Percentiles rank a stretch among this genome's conserved stretches.
These are phyloP conservation scores for Nakataea oryzae DNA, from an alignment of 2,329 filamentous ascomycete genomes.

Conservation along the genomic window DNA sequence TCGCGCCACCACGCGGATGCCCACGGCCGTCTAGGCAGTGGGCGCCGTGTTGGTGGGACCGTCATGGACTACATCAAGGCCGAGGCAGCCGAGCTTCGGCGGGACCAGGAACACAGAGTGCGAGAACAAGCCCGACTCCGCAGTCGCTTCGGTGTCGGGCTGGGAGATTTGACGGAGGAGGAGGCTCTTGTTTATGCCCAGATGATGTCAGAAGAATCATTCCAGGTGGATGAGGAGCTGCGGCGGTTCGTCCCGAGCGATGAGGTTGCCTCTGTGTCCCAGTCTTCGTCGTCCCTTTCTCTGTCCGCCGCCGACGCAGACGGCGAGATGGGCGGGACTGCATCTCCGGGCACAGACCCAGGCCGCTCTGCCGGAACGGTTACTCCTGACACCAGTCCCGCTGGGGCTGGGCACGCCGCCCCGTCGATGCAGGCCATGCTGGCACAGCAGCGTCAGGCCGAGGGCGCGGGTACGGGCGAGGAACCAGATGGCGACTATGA, in stretches of 20 bases:
- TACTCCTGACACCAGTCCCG: constrained; percentile 44
- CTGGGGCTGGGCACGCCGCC: constrained; percentile 19
- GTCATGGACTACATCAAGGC: constrained; percentile 75
- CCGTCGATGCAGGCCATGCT: constrained; percentile 1
- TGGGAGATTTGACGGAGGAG: constrained; percentile 57
- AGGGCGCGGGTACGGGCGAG: constrained; percentile 19
- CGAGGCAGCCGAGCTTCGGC: constrained; percentile 72
- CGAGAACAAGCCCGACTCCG: constrained; percentile 63
- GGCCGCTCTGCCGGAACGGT: constrained; percentile 25
- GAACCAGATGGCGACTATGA: constrained; percentile 42
- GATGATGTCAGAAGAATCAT: constrained; percentile 54
- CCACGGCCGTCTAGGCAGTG: constrained; percentile 35
- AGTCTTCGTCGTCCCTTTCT: constrained; percentile 14
- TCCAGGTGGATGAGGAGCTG: constrained; percentile 44
- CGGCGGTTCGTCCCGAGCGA: constrained; percentile 30
- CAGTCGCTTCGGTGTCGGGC: constrained; percentile 73
- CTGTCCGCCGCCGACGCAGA: constrained; percentile 24
- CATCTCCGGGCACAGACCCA: neutral
- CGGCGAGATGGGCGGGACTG: constrained; percentile 17
- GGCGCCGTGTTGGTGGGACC: constrained; percentile 50
- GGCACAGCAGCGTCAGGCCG: constrained; percentile 1
- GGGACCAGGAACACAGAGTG: constrained; percentile 55
- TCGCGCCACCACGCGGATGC: constrained; percentile 52
- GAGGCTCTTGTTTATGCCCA: constrained; percentile 55
- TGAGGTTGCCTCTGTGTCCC: neutral